These are phyloP conservation scores for Beverwykella pulmonaria DNA, from an alignment of 495 filamentous ascomycete genomes.

Conservation along the genomic window DNA sequence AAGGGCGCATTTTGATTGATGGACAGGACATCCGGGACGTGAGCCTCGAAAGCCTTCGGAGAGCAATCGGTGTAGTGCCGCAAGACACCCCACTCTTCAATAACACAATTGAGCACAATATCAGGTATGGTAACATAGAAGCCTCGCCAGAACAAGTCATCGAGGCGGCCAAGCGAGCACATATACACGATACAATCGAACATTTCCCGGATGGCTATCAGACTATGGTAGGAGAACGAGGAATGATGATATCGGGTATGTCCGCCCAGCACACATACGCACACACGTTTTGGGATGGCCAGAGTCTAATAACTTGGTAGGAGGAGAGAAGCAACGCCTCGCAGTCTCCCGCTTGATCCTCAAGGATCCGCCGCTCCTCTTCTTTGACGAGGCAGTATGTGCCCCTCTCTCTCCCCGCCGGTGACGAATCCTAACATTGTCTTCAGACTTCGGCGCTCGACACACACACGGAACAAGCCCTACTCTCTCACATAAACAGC, in stretches of 20 bases:
- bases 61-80: constrained; percentile 90
- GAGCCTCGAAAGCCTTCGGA: constrained; percentile 76
- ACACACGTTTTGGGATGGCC: too few relatives aligned
- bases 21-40: constrained; percentile 89
- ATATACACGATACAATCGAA: constrained; percentile 80
- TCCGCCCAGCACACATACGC: neutral
- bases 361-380: constrained; percentile 89
- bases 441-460: constrained; percentile 85
- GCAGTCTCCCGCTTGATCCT: constrained; percentile 84
- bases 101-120: constrained; percentile 92
- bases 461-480: constrained; percentile 90
- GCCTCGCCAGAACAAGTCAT: constrained; percentile 73
- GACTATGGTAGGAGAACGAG: constrained; percentile 92
- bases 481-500: constrained; percentile 91
- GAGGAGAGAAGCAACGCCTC: constrained; percentile 92
- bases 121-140: constrained; percentile 86
- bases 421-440: constrained; percentile 14
- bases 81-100: constrained; percentile 98
- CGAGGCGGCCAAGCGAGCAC: constrained; percentile 76
- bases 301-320: too few relatives aligned
- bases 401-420: neutral
- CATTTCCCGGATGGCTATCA: constrained; percentile 81
- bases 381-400: constrained; percentile 92
- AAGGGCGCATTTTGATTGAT: constrained; percentile 86
- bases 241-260: constrained; percentile 89